Evolutionary conservation across 805 yeast genomes (phyloP).

Genomic region (Metschnikowia shivogae): DNA sequence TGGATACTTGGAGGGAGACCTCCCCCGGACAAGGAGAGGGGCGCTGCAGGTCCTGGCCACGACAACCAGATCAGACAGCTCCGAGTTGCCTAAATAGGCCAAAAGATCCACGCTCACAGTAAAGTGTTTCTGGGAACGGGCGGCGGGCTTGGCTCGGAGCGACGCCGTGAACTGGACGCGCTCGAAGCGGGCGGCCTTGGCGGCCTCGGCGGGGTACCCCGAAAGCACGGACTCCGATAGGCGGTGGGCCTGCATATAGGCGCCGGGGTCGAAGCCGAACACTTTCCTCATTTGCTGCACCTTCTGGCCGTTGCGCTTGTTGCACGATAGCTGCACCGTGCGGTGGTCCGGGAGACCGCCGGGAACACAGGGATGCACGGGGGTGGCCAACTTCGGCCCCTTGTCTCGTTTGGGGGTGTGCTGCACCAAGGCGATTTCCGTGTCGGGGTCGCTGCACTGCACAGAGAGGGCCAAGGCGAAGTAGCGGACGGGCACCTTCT

Average conservation of each 20-base stretch:
- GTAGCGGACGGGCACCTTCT: background rate
- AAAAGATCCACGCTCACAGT: conserved; percentile 50
- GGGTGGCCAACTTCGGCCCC: conserved; percentile 65
- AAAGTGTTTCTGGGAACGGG: conserved; percentile 35
- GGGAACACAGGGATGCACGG: conserved; percentile 55
- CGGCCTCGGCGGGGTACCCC: conserved; percentile 5
- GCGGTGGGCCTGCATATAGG: background rate
- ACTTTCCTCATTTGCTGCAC: conserved; percentile 47
- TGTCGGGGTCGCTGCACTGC: conserved; percentile 46
- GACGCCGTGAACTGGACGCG: conserved; percentile 58
- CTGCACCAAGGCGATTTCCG: conserved; percentile 50
- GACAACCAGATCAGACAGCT: conserved; percentile 21
- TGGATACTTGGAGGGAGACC: conserved; percentile 58
- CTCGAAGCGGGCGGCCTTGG: conserved; percentile 62
- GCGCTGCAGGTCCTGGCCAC: conserved; percentile 51
- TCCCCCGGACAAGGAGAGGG: conserved; percentile 56
- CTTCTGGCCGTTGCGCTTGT: conserved; percentile 51
- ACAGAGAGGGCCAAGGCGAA: conserved; percentile 44
- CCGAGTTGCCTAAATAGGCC: conserved; percentile 25
- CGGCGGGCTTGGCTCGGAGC: conserved; percentile 41
- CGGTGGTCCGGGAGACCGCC: conserved; percentile 58
- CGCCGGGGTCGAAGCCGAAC: conserved; percentile 40
- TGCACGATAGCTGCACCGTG: conserved; percentile 53
- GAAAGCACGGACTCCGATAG: conserved; percentile 3
- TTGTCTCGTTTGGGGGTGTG: conserved; percentile 72